phyloP scores from a whole-genome alignment of 2,329 filamentous ascomycete genomes.

The Diaporthe capsici region DNA sequence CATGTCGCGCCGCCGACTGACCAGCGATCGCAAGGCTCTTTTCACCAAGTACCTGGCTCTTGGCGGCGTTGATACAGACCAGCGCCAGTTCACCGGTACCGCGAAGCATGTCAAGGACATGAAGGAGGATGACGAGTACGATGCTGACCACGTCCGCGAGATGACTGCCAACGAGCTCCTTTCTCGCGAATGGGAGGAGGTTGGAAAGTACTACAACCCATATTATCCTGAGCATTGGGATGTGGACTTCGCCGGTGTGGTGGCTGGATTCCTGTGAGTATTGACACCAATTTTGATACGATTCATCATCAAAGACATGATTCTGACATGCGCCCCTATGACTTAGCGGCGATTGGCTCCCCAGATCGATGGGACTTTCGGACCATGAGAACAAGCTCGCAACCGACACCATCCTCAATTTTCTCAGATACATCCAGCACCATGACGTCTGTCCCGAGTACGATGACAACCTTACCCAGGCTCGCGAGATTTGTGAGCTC shows the following conservation, averaged over 20 bases:
- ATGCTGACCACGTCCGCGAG: slow-evolving; percentile 72
- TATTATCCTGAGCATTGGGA: slow-evolving; percentile 71
- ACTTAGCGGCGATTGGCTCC: slow-evolving; percentile 68
- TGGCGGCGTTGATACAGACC: slow-evolving; percentile 79
- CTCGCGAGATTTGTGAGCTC: slow-evolving; percentile 75
- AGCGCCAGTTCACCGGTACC: slow-evolving; percentile 72
- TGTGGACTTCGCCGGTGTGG: slow-evolving; percentile 85
- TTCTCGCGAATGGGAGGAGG: slow-evolving; percentile 58
- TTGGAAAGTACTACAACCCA: slow-evolving; percentile 63
- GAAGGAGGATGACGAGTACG: slow-evolving; percentile 61
- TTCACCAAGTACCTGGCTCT: slow-evolving; percentile 87
- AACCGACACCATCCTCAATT: slow-evolving; percentile 82
- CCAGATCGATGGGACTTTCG: slow-evolving; percentile 69
- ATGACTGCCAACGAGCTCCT: slow-evolving; percentile 75
- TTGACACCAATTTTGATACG: slow-evolving; percentile 39
- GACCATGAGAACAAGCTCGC: slow-evolving; percentile 69
- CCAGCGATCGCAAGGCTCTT: slow-evolving; percentile 70
- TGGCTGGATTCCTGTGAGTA: slow-evolving; percentile 81
- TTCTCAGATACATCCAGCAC: slow-evolving; percentile 87
- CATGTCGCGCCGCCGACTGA: slow-evolving; percentile 81
- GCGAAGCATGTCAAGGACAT: slow-evolving; percentile 53
- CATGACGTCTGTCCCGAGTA: slow-evolving; percentile 92
- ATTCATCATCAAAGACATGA: not conserved
- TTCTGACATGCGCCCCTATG: not conserved
- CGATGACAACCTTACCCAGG: slow-evolving; percentile 73